A percentile compares a stretch with the other conserved stretches of the same genome.
These are phyloP conservation scores for Paecilomyces sp. DNA, from an alignment of 2,329 filamentous ascomycete species.

Conservation along the genomic window DNA sequence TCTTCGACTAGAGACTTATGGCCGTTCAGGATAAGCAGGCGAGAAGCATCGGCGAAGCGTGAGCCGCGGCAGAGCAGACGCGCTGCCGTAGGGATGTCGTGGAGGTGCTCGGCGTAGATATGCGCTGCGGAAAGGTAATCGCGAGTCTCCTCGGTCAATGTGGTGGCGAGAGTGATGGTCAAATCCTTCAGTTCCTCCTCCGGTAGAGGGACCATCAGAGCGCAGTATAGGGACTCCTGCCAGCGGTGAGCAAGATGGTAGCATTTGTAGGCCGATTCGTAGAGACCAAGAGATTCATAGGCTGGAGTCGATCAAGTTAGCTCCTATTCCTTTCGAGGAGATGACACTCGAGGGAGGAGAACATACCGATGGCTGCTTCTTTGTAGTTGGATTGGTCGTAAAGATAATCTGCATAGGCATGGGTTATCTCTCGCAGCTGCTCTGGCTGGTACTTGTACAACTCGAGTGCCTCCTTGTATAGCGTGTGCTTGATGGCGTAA, in stretches of 20 bases:
- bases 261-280: conserved; percentile 66
- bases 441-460: conserved; percentile 75
- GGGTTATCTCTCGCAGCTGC: conserved; percentile 61
- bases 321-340: not conserved
- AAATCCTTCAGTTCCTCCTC: conserved; percentile 57
- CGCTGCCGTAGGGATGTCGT: conserved; percentile 62
- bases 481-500: conserved; percentile 70
- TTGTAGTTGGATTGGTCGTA: conserved; percentile 68
- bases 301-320: conserved; percentile 35
- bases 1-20: conserved; percentile 57
- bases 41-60: conserved; percentile 81
- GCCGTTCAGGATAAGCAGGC: conserved; percentile 58
- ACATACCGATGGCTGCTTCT: conserved; percentile 66
- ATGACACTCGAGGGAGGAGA: not conserved
- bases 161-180: conserved; percentile 68
- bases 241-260: conserved; percentile 82
- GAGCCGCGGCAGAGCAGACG: conserved; percentile 80
- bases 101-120: conserved; percentile 74
- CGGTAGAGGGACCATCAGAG: conserved; percentile 60
- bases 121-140: conserved; percentile 74
- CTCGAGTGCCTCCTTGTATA: conserved; percentile 71
- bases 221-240: conserved; percentile 82
- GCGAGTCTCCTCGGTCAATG: conserved; percentile 68
- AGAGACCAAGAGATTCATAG: conserved; percentile 78
- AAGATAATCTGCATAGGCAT: conserved; percentile 72